phyloP scores from a whole-genome alignment of 1,284 basidiomycete genomes.

The Mycena sp. region DNA sequence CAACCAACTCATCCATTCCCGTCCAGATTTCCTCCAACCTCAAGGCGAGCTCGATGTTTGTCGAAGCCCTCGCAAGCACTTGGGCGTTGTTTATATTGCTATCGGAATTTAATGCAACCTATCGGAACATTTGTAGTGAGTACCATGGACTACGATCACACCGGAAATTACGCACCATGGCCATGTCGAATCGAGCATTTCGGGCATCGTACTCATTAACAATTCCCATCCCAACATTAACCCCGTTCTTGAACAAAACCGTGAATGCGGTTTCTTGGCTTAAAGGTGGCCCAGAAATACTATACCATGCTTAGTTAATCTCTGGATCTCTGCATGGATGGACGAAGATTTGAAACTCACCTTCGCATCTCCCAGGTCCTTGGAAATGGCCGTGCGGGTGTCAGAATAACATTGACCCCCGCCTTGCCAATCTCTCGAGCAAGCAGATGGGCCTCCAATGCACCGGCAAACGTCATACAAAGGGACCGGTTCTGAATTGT shows the following conservation, averaged over 20 bases:
- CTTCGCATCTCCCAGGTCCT: slow-evolving; percentile 60
- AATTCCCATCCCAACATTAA: slow-evolving; percentile 73
- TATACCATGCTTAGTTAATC: slow-evolving; percentile 33
- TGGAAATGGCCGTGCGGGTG: slow-evolving; percentile 63
- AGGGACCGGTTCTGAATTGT: slow-evolving; percentile 47
- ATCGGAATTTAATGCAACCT: slow-evolving; percentile 2
- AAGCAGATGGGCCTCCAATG: slow-evolving; percentile 67
- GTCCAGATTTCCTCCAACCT: slow-evolving; percentile 44
- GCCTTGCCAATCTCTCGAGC: slow-evolving; percentile 68
- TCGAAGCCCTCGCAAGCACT: slow-evolving; percentile 39
- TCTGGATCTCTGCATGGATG: background rate
- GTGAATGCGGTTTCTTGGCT: slow-evolving; percentile 59
- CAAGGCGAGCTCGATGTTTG: slow-evolving; percentile 58
- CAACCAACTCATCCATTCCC: slow-evolving; percentile 58
- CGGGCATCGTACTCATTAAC: slow-evolving; percentile 60
- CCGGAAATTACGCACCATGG: slow-evolving; percentile 53
- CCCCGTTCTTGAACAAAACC: slow-evolving; percentile 61
- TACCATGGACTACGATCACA: background rate
- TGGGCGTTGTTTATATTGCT: slow-evolving; percentile 12
- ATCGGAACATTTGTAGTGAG: background rate
- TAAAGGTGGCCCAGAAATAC: slow-evolving; percentile 72
- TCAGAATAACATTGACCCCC: slow-evolving; percentile 68
- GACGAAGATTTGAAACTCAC: slow-evolving; percentile 44
- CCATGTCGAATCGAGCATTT: slow-evolving; percentile 70
- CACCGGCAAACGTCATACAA: slow-evolving; percentile 64